These are phyloP conservation scores for Cryphonectria nitschkei DNA, from an alignment of 2,329 filamentous ascomycete species.

Conservation along the genomic window DNA sequence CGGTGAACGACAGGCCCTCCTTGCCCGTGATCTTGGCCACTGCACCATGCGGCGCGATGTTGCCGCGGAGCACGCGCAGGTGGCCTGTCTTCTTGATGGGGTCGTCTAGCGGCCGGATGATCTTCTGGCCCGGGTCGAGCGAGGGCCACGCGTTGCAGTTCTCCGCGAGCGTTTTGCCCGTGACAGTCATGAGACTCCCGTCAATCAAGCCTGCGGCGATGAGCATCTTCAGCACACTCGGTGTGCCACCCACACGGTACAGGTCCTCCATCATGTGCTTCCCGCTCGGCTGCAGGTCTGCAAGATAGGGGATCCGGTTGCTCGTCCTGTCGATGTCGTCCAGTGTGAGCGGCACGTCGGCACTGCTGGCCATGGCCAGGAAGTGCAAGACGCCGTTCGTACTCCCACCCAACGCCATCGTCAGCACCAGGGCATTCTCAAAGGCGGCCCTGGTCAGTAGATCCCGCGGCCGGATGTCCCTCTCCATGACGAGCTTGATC, in stretches of 20 bases:
- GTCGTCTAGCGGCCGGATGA: slow-evolving; percentile 79
- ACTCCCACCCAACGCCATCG: slow-evolving; percentile 81
- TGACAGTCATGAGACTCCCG: slow-evolving; percentile 80
- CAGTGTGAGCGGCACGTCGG: slow-evolving; percentile 80
- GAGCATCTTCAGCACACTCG: slow-evolving; percentile 84
- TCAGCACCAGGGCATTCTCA: slow-evolving; percentile 82
- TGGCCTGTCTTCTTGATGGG: slow-evolving; percentile 89
- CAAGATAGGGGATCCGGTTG: slow-evolving; percentile 77
- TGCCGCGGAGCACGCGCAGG: slow-evolving; percentile 84
- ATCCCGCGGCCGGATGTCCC: slow-evolving; percentile 77
- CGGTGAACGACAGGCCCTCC: slow-evolving; percentile 80
- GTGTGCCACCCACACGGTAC: slow-evolving; percentile 85
- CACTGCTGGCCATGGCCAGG: slow-evolving; percentile 81
- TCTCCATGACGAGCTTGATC: slow-evolving; percentile 74
- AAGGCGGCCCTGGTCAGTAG: slow-evolving; percentile 81
- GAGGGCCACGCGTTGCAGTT: slow-evolving; percentile 76
- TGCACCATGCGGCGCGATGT: slow-evolving; percentile 81
- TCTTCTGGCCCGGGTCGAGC: slow-evolving; percentile 75
- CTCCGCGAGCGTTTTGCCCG: slow-evolving; percentile 85
- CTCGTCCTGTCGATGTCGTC: slow-evolving; percentile 86
- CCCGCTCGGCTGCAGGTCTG: slow-evolving; percentile 82
- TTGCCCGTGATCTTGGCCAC: slow-evolving; percentile 96
- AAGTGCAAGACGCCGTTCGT: slow-evolving; percentile 86
- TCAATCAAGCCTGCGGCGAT: slow-evolving; percentile 82
- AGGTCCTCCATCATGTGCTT: slow-evolving; percentile 85